Conservation (phyloP, 371 early-diverging fungal genomes). For the Apophysomyces elegans region DNA sequence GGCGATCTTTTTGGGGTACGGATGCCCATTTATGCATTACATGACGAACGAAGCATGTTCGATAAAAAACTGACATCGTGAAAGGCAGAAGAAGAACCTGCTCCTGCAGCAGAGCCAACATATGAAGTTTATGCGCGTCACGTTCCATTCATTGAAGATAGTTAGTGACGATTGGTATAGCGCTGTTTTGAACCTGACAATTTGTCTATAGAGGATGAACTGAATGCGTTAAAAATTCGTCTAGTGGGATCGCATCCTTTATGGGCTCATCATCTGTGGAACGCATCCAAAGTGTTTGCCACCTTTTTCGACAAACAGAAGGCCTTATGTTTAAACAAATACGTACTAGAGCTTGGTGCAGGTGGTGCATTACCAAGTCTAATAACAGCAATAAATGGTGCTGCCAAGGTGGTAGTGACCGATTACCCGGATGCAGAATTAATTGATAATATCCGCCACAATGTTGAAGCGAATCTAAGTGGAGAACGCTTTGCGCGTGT, state of each 20-base stretch:
- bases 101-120: constrained; percentile 54
- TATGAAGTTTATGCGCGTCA: constrained; percentile 55
- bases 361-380: constrained; percentile 90
- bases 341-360: constrained; percentile 89
- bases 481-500: constrained; percentile 21
- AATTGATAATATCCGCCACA: constrained; percentile 76
- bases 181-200: not conserved
- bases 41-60: not conserved
- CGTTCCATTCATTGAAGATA: constrained; percentile 23
- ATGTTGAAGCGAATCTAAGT: constrained; percentile 56
- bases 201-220: constrained; percentile 13
- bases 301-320: constrained; percentile 74
- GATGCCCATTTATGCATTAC: not conserved
- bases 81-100: constrained; percentile 40
- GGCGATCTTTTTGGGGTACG: constrained; percentile 55
- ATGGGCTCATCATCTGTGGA: constrained; percentile 94
- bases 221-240: constrained; percentile 51
- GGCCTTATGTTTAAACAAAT: constrained; percentile 60
- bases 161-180: constrained; percentile 1
- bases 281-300: constrained; percentile 85
- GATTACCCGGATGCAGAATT: constrained; percentile 90
- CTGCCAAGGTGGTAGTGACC: constrained; percentile 79
- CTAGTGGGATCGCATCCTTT: constrained; percentile 82
- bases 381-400: constrained; percentile 75
- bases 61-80: not conserved